Percentiles rank a stretch among this genome's conserved stretches.
phyloP scores from a whole-genome alignment of 345 rosid species.

The Anastatica hierochuntica region DNA sequence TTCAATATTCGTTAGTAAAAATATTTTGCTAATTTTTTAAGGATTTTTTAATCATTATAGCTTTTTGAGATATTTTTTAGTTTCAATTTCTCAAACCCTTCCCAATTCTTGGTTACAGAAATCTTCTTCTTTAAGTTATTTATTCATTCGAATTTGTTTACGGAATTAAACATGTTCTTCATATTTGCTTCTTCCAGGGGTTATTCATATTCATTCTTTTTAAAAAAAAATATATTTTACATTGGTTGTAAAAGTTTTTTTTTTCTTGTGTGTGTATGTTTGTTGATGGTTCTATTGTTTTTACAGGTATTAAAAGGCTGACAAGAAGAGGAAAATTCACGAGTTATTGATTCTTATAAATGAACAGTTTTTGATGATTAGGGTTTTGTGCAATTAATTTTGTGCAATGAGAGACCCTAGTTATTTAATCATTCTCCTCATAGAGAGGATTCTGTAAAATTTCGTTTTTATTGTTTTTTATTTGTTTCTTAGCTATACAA shows the following conservation, averaged over 20 bases:
- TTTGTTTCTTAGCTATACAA: conserved; percentile 15
- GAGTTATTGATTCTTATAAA: conserved; percentile 21
- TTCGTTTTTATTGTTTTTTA: conserved; percentile 4
- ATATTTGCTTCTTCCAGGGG: conserved; percentile 47
- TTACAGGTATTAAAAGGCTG: too few relatives aligned
- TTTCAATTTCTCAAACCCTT: conserved; percentile 29
- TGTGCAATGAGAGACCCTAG: conserved; percentile 59
- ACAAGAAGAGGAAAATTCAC: conserved; percentile 19
- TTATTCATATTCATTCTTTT: conserved; percentile 29
- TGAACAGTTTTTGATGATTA: conserved; percentile 20
- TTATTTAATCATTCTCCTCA: conserved; percentile 22
- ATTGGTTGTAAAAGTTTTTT: too few relatives aligned
- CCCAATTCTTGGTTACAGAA: conserved; percentile 16
- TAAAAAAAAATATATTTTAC: too few relatives aligned
- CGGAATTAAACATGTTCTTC: conserved; percentile 15
- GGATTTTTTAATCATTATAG: too few relatives aligned
- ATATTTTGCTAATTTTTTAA: neutral
- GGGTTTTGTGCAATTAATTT: conserved; percentile 27
- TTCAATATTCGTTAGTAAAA: neutral
- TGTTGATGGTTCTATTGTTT: too few relatives aligned
- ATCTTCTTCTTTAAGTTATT: conserved; percentile 14
- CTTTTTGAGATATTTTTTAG: conserved; percentile 21
- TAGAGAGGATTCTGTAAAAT: conserved; percentile 26
- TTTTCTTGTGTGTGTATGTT: too few relatives aligned
- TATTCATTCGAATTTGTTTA: neutral